Evolutionary conservation across 345 rosid genomes (phyloP).

Genomic region (Sonneratia alba): DNA sequence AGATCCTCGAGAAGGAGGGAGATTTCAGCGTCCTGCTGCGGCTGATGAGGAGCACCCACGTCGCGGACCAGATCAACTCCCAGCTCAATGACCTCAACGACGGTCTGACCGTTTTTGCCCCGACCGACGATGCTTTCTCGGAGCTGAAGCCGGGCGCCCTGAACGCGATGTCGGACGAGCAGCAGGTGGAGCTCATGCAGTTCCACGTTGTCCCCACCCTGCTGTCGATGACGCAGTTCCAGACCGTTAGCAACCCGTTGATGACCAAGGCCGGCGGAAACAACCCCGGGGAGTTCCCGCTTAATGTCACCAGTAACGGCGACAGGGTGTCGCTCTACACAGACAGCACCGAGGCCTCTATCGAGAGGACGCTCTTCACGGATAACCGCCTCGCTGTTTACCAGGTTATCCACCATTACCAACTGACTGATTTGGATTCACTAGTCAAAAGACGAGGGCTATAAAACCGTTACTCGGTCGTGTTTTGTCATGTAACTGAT

Average conservation of each 20-base stretch:
- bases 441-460: neutral
- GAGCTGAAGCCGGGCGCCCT: constrained; percentile 6
- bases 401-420: constrained; percentile 10
- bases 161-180: constrained; percentile 7
- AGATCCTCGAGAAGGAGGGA: constrained; percentile 50
- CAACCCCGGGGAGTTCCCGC: constrained; percentile 13
- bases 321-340: constrained; percentile 11
- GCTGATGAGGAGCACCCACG: constrained; percentile 41
- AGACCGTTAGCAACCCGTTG: constrained; percentile 27
- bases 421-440: neutral
- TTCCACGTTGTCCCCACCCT: constrained; percentile 23
- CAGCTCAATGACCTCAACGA: constrained; percentile 10
- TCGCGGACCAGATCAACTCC: constrained; percentile 11
- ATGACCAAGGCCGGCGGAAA: constrained; percentile 28
- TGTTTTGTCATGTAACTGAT: neutral
- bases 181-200: constrained; percentile 18
- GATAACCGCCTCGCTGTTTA: constrained; percentile 25
- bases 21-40: constrained; percentile 40
- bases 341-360: constrained; percentile 16
- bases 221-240: constrained; percentile 21
- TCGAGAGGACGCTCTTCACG: constrained; percentile 15
- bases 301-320: constrained; percentile 21
- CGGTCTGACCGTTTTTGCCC: constrained; percentile 10
- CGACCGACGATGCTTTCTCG: constrained; percentile 12
- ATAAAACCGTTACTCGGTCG: neutral